Evolutionary conservation across 768 basidiomycete genomes (phyloP).

Genomic region (Phlebiopsis gigantea): DNA sequence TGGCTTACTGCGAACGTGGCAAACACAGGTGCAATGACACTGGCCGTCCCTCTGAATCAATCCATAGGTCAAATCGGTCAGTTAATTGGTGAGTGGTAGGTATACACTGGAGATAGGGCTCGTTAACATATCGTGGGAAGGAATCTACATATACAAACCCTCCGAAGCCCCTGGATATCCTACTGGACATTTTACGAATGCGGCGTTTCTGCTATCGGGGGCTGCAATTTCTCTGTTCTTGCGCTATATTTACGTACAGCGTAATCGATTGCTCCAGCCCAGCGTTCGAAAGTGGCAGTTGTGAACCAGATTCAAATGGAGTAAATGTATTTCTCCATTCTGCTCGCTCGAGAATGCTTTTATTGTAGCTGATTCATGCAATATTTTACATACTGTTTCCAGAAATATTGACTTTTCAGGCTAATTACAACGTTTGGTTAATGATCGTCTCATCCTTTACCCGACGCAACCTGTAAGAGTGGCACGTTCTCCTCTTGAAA

Average conservation of each 20-base stretch:
- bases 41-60: conserved; percentile 29
- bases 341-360: no score
- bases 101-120: conserved; percentile 4
- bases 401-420: no score
- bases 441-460: no score
- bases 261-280: conserved; percentile 12
- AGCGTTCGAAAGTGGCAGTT: conserved; percentile 15
- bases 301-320: no score
- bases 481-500: no score
- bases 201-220: conserved; percentile 23
- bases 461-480: no score
- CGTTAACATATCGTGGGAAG: background rate
- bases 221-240: conserved; percentile 12
- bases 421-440: no score
- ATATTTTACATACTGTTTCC: no score
- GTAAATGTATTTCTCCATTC: no score
- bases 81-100: conserved; percentile 23
- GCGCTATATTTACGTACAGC: conserved; percentile 13
- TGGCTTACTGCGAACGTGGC: conserved; percentile 32
- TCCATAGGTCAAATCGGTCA: conserved; percentile 31
- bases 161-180: conserved; percentile 28
- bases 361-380: no score
- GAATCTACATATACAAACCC: conserved; percentile 25
- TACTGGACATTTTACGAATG: conserved; percentile 32
- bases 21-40: conserved; percentile 26